These are phyloP conservation scores for Alternaria incomplexa DNA, from an alignment of 2,329 filamentous ascomycete species.

Conservation along the genomic window DNA sequence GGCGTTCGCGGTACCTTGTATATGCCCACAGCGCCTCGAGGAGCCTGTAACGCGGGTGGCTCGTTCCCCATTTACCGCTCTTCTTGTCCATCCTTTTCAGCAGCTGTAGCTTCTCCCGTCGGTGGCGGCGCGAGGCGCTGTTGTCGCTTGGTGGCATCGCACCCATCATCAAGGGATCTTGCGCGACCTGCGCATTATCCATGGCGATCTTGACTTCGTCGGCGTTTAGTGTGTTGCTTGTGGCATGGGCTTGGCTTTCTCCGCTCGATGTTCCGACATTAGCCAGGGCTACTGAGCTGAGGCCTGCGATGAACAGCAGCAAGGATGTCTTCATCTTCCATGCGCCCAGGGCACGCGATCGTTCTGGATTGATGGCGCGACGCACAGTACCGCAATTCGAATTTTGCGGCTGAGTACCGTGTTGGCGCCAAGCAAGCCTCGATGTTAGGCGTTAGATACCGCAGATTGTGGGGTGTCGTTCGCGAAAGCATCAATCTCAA, in stretches of 20 bases:
- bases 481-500: background rate
- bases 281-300: background rate
- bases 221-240: no score
- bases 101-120: slow-evolving; percentile 27
- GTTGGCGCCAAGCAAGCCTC: slow-evolving; percentile 26
- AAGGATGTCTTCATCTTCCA: background rate
- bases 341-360: background rate
- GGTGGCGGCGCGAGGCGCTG: slow-evolving; percentile 15
- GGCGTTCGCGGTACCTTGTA: slow-evolving; percentile 23
- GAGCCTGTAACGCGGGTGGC: slow-evolving; percentile 28
- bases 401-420: slow-evolving; percentile 22
- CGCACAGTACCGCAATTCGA: background rate
- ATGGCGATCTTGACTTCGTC: background rate
- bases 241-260: background rate
- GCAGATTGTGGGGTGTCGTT: background rate
- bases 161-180: slow-evolving; percentile 14
- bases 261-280: background rate
- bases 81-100: slow-evolving; percentile 25
- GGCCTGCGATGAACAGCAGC: background rate
- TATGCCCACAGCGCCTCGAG: slow-evolving; percentile 29
- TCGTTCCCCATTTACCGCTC: slow-evolving; percentile 23
- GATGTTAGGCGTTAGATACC: background rate
- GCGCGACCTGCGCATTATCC: background rate
- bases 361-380: background rate
- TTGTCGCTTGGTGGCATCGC: slow-evolving; percentile 10